Percentiles rank a stretch among this genome's conserved stretches.
phyloP scores from a whole-genome alignment of 495 filamentous ascomycete genomes.

The Thermochaetoides thermophila region DNA sequence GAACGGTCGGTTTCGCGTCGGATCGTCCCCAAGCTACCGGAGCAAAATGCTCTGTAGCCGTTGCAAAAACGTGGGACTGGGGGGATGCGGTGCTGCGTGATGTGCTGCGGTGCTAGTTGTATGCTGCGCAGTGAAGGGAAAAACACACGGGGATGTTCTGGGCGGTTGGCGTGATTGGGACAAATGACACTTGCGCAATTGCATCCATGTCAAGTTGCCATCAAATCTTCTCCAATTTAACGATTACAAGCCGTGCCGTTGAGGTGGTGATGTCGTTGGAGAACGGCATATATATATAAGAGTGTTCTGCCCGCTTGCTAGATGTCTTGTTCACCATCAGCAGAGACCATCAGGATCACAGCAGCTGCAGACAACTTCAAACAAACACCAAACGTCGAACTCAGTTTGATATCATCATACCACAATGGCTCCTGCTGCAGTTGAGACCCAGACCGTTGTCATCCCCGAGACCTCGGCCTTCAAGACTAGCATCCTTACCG shows the following conservation, averaged over 20 bases:
- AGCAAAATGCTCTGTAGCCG: too few relatives aligned
- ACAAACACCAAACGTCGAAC: background rate
- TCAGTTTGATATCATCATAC: background rate
- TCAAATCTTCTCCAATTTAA: too few relatives aligned
- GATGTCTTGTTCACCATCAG: background rate
- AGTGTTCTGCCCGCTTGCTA: background rate
- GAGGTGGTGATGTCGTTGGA: background rate
- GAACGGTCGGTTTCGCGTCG: background rate
- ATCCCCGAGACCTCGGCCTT: conserved; percentile 13
- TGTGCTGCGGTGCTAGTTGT: too few relatives aligned
- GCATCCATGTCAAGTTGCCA: conserved; percentile 10
- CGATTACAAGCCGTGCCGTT: conserved; percentile 5
- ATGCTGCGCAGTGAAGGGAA: background rate
- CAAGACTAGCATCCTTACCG: conserved; percentile 17
- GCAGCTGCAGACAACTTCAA: background rate
- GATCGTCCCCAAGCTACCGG: background rate
- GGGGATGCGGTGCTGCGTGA: too few relatives aligned
- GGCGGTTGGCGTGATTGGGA: conserved; percentile 6
- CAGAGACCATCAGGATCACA: background rate
- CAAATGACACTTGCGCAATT: conserved; percentile 8
- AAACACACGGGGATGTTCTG: background rate
- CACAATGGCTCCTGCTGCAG: conserved; percentile 19
- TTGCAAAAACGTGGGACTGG: too few relatives aligned
- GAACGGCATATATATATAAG: conserved; percentile 2
- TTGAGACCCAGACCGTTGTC: conserved; percentile 18